Evolutionary conservation across 768 basidiomycete genomes (phyloP).

Genomic region (Tylopilus balloui): DNA sequence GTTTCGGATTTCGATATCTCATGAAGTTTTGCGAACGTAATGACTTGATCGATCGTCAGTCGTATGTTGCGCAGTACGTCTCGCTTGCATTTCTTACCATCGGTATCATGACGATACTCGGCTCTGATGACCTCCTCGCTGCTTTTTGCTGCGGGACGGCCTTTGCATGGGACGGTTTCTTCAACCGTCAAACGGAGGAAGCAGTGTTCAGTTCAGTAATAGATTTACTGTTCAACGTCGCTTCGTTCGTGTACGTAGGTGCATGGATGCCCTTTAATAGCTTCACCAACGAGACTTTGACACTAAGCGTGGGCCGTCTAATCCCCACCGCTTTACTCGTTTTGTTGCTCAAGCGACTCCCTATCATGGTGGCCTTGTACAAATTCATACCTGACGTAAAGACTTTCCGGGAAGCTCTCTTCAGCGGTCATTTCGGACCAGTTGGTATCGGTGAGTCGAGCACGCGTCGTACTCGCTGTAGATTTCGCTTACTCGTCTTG

Average conservation of each 20-base stretch:
- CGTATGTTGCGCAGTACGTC: slow-evolving; percentile 90
- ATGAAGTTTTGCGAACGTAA: slow-evolving; percentile 91
- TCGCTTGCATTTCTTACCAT: slow-evolving; percentile 80
- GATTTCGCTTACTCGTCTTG: not conserved
- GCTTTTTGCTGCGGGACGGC: slow-evolving; percentile 94
- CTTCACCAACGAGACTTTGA: slow-evolving; percentile 63
- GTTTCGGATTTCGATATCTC: slow-evolving; percentile 76
- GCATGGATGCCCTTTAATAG: slow-evolving; percentile 94
- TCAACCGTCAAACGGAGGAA: slow-evolving; percentile 91
- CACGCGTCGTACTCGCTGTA: not conserved
- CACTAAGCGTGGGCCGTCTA: slow-evolving; percentile 79
- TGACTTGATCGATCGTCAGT: slow-evolving; percentile 88
- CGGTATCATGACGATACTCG: slow-evolving; percentile 79
- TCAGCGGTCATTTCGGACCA: slow-evolving; percentile 93
- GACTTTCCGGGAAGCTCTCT: slow-evolving; percentile 88
- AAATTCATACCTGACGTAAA: slow-evolving; percentile 96
- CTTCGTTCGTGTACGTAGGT: slow-evolving; percentile 93
- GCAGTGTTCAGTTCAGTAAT: slow-evolving; percentile 94
- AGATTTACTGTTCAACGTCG: slow-evolving; percentile 92
- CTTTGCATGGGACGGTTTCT: slow-evolving; percentile 96
- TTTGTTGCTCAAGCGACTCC: slow-evolving; percentile 79
- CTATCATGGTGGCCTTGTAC: slow-evolving; percentile 79
- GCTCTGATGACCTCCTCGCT: slow-evolving; percentile 90
- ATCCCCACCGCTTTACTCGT: slow-evolving; percentile 78
- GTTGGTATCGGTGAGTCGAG: slow-evolving; percentile 61